These are phyloP conservation scores for Fragaria vesca DNA, from an alignment of 306 rosid species.

Conservation along the genomic window DNA sequence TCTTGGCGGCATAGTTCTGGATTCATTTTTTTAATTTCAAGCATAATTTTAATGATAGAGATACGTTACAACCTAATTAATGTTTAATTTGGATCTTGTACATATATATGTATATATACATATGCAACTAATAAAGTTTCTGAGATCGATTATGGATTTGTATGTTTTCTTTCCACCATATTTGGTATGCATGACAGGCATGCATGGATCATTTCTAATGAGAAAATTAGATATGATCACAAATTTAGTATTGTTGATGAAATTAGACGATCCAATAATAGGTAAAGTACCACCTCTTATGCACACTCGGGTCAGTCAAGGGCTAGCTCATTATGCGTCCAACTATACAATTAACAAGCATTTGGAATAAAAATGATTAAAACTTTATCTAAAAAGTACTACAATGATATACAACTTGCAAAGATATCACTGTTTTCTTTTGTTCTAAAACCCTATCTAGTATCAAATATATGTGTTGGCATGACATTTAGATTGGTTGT, in stretches of 20 bases:
- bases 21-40: no score
- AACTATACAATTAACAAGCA: neutral
- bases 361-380: neutral
- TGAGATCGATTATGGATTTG: neutral
- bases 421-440: neutral
- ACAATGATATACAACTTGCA: neutral
- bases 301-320: neutral
- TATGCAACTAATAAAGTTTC: neutral
- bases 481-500: neutral
- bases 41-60: neutral
- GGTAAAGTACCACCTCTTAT: neutral
- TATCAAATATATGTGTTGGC: neutral
- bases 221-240: neutral
- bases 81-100: neutral
- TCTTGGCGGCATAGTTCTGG: no score
- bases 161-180: neutral
- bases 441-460: neutral
- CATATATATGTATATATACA: no score
- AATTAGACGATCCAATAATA: neutral
- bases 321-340: neutral
- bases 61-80: neutral
- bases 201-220: neutral
- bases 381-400: neutral
- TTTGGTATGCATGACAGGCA: neutral
- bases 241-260: neutral